Evolutionary conservation across 202 grass and related monocot genomes (phyloP), one percentile per base, ranked within the genome.

Genomic region (Musa balbisiana): DNA sequence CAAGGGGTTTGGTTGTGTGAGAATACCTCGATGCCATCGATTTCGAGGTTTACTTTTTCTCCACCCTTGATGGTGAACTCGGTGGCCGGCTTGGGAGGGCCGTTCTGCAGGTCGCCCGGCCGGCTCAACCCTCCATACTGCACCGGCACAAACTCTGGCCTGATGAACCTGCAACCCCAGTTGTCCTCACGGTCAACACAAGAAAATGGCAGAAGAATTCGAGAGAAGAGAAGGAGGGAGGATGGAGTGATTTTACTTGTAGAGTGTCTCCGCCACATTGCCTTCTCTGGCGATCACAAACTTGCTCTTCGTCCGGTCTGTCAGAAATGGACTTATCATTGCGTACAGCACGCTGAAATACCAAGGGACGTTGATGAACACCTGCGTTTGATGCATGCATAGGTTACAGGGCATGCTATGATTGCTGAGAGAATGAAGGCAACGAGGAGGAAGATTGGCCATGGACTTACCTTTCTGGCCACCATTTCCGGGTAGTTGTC

Each of bases 401-500:
- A 73, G 77, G 56, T 51, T 20, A 23, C 12, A 1, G 62, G 1
- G 64, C n/a, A 11, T 62, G n/a, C 13, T 20, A 3, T 26, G 5
- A 62, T 19, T 19, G 5, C 1, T 8, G 49, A 19, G 52, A 66
- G 33, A 11, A 49, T 1, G 24, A 77, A 53, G 64, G 8, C 52
- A 56, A 59, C 17, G 19, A 3, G 17, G 4, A 43, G 49, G 3
- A 54, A 84, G 1, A 3, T 13, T 17, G 33, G 4, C 33, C 33
- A 43, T 43, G 33, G 0, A 6, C 5, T 3, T 52, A 96, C 92
- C 87, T 96, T 96, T 75, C 92, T 87, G 33, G 92, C 89, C 50
- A 96, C 92, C 87, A 96, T 82, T 84, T 96, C 92, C 8, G 89
- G 89, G 75, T 96, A 96, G 76, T 96, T 96, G 77, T 96, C 92